Evolutionary conservation across 306 rosid genomes (phyloP), one percentile per base, ranked within the genome.

Genomic region (Trifolium pratense): DNA sequence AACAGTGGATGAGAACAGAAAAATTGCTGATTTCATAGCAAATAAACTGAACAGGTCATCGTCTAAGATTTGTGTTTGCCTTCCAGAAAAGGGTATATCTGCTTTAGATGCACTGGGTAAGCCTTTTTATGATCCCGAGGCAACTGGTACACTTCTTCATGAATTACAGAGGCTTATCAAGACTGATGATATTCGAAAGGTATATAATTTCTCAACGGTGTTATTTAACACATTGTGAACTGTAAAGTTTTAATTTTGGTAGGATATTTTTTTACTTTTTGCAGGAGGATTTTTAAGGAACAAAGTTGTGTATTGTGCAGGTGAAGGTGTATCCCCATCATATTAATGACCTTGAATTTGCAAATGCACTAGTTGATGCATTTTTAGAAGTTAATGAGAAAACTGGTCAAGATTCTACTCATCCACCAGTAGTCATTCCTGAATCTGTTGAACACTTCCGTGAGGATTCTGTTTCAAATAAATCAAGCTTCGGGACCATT

Each of bases 1-100:
- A 16, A 88, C 91, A 0, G 87, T 66, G 58, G 90, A 88, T 4
- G 98, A 93, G 87, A 93, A 86, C 87, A 89, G 74, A 78, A 89
- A 70, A 74, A 70, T 88, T 85, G 96, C 97, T 64, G 73, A 81
- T 11, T 93, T 93, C 70, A 93, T 91, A 67, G 89, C 98, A 61
- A 84, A 84, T 73, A 93, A 93, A 58, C 82, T 93, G 63, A 88
- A 93, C 68, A 89, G 73, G 40, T 85, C 93, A 13, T 81, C 85
- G 15, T 88, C 92, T 36, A 88, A 84, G 82, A 81, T 89, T 15
- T 32, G 87, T 75, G 91, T 91, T 76, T 93, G 96, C 87, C 86
- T 93, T 64, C 97, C 98, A 9, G 86, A 88, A 80, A 89, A 89
- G 68, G 98, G 98, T 65, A 18, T 93, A 43, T 93, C 98, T 85